Conservation (phyloP, 306 rosid species). For the Begonia peltatifolia region DNA sequence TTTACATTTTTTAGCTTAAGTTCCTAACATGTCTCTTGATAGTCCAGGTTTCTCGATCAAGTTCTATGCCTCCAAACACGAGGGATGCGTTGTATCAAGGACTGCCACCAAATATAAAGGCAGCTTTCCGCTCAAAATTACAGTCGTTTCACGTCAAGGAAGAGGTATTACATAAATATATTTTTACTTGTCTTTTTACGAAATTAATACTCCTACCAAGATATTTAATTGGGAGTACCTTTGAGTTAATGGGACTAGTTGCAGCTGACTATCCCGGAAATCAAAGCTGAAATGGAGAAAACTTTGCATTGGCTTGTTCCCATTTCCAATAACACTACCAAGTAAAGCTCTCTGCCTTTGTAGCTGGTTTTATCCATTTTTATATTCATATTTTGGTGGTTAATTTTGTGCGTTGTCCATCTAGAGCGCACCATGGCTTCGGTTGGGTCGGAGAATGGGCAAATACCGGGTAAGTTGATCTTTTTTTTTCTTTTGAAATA, state of each 20-base stretch:
- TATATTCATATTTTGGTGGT: neutral
- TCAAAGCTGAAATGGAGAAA: slow-evolving; percentile 94
- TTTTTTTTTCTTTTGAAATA: neutral
- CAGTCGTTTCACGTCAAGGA: slow-evolving; percentile 77
- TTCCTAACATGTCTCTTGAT: no score
- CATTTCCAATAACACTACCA: slow-evolving; percentile 77
- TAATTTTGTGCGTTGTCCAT: neutral
- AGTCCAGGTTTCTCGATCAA: slow-evolving; percentile 79
- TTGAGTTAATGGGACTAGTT: slow-evolving; percentile 4
- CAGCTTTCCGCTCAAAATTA: slow-evolving; percentile 67
- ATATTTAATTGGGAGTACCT: neutral
- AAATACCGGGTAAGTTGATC: slow-evolving; percentile 56
- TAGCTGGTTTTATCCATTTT: no score
- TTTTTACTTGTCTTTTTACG: neutral
- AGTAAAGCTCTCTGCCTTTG: slow-evolving; percentile 29
- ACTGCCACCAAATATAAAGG: slow-evolving; percentile 76
- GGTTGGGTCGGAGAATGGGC: slow-evolving; percentile 99
- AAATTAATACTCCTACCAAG: no score
- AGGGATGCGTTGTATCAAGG: slow-evolving; percentile 95
- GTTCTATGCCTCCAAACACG: slow-evolving; percentile 91
- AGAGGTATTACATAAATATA: slow-evolving; percentile 42
- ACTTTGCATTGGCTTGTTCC: slow-evolving; percentile 93
- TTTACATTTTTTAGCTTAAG: no score
- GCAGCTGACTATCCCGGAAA: slow-evolving; percentile 83
- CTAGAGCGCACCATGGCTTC: slow-evolving; percentile 93